phyloP scores from a whole-genome alignment of 148 eudicot species.

The Rhododendron mucronatum region DNA sequence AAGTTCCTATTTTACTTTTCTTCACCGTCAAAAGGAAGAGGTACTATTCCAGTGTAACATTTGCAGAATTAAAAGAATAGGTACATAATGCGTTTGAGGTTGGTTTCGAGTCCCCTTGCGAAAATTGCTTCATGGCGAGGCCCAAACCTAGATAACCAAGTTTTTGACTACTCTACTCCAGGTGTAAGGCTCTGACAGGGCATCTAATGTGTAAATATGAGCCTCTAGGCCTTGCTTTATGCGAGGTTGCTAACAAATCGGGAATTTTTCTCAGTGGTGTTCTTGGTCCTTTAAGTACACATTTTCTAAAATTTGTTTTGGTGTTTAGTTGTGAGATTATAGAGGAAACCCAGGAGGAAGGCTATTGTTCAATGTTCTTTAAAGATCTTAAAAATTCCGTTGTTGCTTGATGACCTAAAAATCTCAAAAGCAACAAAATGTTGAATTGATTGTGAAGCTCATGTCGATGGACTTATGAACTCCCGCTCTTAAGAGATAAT shows the following conservation, averaged over 20 bases:
- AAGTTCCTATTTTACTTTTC: too few species aligned
- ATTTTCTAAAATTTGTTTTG: neutral
- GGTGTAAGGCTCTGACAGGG: neutral
- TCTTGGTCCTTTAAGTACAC: neutral
- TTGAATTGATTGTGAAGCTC: neutral
- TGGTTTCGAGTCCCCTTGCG: neutral
- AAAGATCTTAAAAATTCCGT: neutral
- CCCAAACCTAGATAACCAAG: neutral
- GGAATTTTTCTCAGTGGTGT: neutral
- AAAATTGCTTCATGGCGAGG: neutral
- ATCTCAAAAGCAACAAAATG: neutral
- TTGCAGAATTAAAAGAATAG: neutral
- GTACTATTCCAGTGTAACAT: too few species aligned
- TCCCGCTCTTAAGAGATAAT: neutral
- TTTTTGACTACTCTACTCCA: neutral
- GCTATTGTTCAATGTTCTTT: neutral
- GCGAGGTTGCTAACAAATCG: neutral
- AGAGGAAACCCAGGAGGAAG: neutral
- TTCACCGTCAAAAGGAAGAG: neutral
- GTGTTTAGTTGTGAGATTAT: neutral
- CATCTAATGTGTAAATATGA: neutral
- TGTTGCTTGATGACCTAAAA: neutral
- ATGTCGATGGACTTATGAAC: neutral
- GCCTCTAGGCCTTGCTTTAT: neutral
- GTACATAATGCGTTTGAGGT: neutral